phyloP scores from a whole-genome alignment of 768 basidiomycete species.

The Crassisporium funariophilum region DNA sequence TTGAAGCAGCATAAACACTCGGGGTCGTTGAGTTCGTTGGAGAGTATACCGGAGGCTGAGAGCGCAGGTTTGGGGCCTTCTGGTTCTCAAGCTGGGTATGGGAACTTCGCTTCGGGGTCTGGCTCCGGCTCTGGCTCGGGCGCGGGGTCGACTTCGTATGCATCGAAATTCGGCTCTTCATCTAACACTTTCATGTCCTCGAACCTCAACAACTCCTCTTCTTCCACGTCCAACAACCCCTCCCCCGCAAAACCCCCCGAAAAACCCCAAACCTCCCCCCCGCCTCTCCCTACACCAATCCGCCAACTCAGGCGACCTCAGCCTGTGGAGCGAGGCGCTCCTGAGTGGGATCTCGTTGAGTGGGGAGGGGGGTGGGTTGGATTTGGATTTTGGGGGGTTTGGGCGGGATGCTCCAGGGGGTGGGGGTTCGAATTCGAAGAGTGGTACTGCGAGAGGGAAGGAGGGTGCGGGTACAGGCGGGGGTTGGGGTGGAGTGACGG shows the following conservation, averaged over 20 bases:
- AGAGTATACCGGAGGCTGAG: constrained; percentile 26
- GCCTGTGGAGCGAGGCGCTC: constrained; percentile 56
- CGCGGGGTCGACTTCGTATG: too few relatives aligned
- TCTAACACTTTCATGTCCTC: not conserved
- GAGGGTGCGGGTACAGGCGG: constrained; percentile 5
- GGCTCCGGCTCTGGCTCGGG: constrained; percentile 3
- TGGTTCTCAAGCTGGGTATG: constrained; percentile 3
- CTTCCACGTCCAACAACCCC: not conserved
- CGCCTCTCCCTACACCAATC: constrained; percentile 55
- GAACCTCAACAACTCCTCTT: not conserved
- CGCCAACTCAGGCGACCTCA: constrained; percentile 45
- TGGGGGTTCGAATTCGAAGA: constrained; percentile 1
- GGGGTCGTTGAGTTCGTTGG: constrained; percentile 21
- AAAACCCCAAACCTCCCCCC: constrained; percentile 43
- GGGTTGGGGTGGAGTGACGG: constrained; percentile 10
- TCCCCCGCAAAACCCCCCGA: constrained; percentile 20
- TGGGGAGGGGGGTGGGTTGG: constrained; percentile 16
- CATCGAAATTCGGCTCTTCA: not conserved
- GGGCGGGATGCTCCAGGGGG: too few relatives aligned
- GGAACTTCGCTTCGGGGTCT: not conserved
- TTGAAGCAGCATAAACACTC: constrained; percentile 13
- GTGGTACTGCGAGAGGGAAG: constrained; percentile 1
- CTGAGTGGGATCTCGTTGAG: constrained; percentile 50
- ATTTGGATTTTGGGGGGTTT: constrained; percentile 13
- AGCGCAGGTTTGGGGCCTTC: constrained; percentile 3